phyloP scores from a whole-genome alignment of 1,284 basidiomycete species.

The Sporisorium iseilematis-ciliati region DNA sequence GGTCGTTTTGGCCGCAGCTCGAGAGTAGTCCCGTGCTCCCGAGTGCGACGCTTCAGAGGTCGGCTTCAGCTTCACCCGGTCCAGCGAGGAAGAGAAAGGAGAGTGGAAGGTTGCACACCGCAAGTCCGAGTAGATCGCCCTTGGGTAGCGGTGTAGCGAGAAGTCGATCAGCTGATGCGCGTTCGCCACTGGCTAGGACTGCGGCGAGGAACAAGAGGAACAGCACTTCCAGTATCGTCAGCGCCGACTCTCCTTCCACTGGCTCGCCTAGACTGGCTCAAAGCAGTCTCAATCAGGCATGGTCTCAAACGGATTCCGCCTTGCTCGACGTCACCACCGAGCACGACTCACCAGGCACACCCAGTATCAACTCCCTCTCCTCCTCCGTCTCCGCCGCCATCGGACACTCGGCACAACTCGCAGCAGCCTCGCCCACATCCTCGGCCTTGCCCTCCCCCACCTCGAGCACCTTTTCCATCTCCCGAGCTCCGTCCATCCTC shows the following conservation, averaged over 20 bases:
- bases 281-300: neutral
- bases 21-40: constrained; percentile 9
- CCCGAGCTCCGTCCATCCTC: constrained; percentile 55
- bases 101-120: constrained; percentile 28
- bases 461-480: constrained; percentile 33
- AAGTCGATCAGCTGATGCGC: constrained; percentile 20
- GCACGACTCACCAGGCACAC: constrained; percentile 8
- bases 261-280: neutral
- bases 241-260: neutral
- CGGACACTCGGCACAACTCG: neutral
- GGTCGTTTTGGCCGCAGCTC: constrained; percentile 38
- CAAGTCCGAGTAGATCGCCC: constrained; percentile 34
- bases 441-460: constrained; percentile 25
- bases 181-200: constrained; percentile 20
- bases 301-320: constrained; percentile 17
- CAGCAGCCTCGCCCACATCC: neutral
- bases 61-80: constrained; percentile 14
- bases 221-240: constrained; percentile 21
- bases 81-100: constrained; percentile 22
- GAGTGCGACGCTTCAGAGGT: neutral
- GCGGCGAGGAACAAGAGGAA: constrained; percentile 26
- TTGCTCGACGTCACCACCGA: neutral
- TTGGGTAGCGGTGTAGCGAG: constrained; percentile 5
- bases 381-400: constrained; percentile 24
- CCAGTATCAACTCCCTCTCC: constrained; percentile 28